Evolutionary conservation across 1,284 basidiomycete genomes (phyloP).

Genomic region (Sphagnurus paluster): DNA sequence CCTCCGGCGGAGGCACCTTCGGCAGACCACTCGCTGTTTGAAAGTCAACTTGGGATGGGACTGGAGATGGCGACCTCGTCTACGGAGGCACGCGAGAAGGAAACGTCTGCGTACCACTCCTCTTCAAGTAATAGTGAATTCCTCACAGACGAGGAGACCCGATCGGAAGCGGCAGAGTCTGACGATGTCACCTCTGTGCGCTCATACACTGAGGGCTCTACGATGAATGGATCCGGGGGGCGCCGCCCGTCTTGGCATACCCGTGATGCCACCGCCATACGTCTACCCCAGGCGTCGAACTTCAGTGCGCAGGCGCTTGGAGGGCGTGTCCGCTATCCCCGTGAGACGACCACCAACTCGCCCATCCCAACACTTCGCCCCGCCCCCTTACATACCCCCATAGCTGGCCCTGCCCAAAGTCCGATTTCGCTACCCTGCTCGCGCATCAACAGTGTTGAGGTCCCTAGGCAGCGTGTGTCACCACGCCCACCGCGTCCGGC

Average conservation of each 20-base stretch:
- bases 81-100: constrained; percentile 51
- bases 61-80: constrained; percentile 69
- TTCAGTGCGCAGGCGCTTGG: constrained; percentile 12
- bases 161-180: constrained; percentile 58
- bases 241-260: constrained; percentile 44
- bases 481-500: constrained; percentile 35
- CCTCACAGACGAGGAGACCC: constrained; percentile 60
- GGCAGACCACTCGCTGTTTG: constrained; percentile 64
- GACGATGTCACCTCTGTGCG: constrained; percentile 66
- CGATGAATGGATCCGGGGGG: constrained; percentile 23
- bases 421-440: no score
- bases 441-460: no score
- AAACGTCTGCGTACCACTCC: constrained; percentile 39
- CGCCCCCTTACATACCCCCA: constrained; percentile 21
- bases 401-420: constrained; percentile 28
- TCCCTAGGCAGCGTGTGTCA: constrained; percentile 39
- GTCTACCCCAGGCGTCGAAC: constrained; percentile 25
- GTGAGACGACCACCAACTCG: constrained; percentile 24
- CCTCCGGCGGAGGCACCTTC: constrained; percentile 75
- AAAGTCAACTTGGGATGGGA: constrained; percentile 61
- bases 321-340: constrained; percentile 28
- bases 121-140: constrained; percentile 63
- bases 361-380: constrained; percentile 23
- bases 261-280: constrained; percentile 30
- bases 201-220: constrained; percentile 53